phyloP scores from a whole-genome alignment of 2,329 filamentous ascomycete species.

The Tolypocladium sp. region DNA sequence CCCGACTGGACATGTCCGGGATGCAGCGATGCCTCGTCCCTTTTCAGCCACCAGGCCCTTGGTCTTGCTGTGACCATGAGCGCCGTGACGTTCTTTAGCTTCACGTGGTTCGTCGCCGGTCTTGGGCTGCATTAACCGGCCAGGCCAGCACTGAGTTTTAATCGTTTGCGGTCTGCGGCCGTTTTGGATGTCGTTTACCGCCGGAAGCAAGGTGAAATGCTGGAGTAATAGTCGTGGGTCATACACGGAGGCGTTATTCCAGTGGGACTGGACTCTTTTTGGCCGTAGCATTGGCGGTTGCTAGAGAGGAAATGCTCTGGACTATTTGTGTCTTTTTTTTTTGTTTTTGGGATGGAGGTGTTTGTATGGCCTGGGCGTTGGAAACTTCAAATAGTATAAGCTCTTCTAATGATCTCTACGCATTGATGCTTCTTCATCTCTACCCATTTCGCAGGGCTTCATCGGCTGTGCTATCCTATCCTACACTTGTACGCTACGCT shows the following conservation, averaged over 20 bases:
- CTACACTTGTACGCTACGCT: neutral
- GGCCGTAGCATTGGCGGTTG: neutral
- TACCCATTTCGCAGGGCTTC: too few relatives aligned
- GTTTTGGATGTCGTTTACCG: neutral
- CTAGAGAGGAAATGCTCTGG: neutral
- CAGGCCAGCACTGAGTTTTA: neutral
- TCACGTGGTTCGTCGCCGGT: constrained; percentile 56
- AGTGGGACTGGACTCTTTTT: neutral
- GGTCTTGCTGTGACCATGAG: constrained; percentile 45
- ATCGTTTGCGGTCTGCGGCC: neutral
- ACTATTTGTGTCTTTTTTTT: neutral
- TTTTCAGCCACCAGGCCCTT: constrained; percentile 36
- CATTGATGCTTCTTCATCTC: neutral
- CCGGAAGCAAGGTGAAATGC: neutral
- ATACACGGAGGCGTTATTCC: neutral
- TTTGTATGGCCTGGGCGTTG: neutral
- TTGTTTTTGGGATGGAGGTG: neutral
- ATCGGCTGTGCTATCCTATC: neutral
- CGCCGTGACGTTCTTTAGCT: constrained; percentile 46
- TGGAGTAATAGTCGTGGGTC: neutral
- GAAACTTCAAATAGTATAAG: neutral
- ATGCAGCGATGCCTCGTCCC: constrained; percentile 43
- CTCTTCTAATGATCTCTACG: neutral
- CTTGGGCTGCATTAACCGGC: constrained; percentile 25
- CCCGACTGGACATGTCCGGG: constrained; percentile 46